Evolutionary conservation across 202 grass and related monocot species (phyloP).

Genomic region (Bolboschoenoplectus hybrid): DNA sequence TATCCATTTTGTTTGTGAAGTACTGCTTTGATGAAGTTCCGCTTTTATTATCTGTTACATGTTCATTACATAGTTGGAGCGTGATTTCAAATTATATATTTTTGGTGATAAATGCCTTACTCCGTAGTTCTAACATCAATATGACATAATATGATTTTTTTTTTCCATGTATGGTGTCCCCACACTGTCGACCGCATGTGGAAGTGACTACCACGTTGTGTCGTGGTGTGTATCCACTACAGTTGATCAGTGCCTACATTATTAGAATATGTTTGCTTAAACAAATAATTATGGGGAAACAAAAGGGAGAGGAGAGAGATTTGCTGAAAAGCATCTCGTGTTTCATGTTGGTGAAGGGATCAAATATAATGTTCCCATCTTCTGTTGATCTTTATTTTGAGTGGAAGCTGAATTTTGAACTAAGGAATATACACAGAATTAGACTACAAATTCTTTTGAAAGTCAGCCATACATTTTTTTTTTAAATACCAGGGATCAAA

Average conservation of each 20-base stretch:
- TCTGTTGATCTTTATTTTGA: background rate
- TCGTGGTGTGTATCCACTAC: background rate
- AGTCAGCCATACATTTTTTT: too few relatives aligned
- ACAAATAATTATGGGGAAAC: background rate
- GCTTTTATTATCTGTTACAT: background rate
- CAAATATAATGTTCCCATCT: background rate
- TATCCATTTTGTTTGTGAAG: background rate
- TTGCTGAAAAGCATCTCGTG: background rate
- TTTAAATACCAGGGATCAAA: too few relatives aligned
- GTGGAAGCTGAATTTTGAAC: background rate
- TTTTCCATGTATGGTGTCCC: background rate
- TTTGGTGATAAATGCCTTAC: too few relatives aligned
- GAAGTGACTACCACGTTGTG: conserved; percentile 18
- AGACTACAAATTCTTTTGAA: too few relatives aligned
- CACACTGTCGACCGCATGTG: background rate
- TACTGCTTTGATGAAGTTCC: background rate
- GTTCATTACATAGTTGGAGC: background rate
- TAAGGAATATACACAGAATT: background rate
- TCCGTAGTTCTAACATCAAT: background rate
- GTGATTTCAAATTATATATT: background rate
- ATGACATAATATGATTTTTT: too few relatives aligned
- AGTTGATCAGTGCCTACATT: background rate
- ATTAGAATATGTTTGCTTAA: background rate
- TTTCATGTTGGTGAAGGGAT: background rate
- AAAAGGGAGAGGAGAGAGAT: background rate